A percentile compares a stretch with the other conserved stretches of the same genome.
These are phyloP conservation scores for Tetrastigma voinierianum DNA, from an alignment of 164 flowering plant species.

Conservation along the genomic window DNA sequence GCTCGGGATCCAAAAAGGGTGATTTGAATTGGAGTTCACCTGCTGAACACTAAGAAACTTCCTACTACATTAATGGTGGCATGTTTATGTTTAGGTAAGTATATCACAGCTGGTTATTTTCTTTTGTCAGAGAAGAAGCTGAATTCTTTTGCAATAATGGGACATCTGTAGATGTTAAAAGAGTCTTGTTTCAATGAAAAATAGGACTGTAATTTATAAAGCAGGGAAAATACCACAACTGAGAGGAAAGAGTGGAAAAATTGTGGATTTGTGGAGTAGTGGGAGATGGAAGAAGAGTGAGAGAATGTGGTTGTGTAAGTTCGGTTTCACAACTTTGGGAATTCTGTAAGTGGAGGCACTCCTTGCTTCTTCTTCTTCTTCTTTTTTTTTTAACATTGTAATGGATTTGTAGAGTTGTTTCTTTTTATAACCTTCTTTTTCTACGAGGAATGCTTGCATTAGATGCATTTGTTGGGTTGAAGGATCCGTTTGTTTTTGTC, in stretches of 20 bases:
- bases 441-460: conserved; percentile 2
- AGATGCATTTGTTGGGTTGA: neutral
- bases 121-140: neutral
- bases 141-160: conserved; percentile 20
- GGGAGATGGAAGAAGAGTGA: conserved; percentile 6
- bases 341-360: conserved; percentile 6
- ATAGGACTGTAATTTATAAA: neutral
- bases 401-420: conserved; percentile 13
- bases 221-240: neutral
- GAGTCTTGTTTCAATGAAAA: conserved; percentile 1
- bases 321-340: neutral
- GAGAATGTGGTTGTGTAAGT: conserved; percentile 8
- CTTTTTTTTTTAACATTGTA: neutral
- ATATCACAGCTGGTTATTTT: neutral
- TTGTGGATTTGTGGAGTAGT: neutral
- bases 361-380: no score
- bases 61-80: neutral
- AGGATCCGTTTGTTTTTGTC: no score
- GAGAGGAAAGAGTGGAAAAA: neutral
- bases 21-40: conserved; percentile 19
- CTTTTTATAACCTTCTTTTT: neutral
- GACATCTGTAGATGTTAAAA: conserved; percentile 1
- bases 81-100: conserved; percentile 6
- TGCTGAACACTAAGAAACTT: no score
- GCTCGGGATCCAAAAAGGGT: conserved; percentile 81